A percentile compares a stretch with the other conserved stretches of the same genome.
Evolutionary conservation across 1,284 basidiomycete species (phyloP).

Genomic region (Pseudozyma tsukubaensis): DNA sequence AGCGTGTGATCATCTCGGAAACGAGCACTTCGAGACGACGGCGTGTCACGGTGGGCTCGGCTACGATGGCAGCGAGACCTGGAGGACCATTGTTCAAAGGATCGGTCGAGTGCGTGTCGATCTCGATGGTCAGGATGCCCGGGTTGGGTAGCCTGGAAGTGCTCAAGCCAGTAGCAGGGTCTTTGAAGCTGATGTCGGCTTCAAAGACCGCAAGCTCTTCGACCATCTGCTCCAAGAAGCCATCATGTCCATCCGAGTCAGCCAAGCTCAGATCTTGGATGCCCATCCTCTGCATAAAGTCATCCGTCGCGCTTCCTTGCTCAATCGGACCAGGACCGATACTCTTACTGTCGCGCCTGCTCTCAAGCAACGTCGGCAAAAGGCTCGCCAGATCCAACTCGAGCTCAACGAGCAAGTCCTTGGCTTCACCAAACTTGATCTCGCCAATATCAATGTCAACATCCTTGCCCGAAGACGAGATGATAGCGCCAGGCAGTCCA

Average conservation of each 20-base stretch:
- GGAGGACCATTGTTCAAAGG: constrained; percentile 50
- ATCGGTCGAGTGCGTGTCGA: constrained; percentile 56
- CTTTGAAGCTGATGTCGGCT: constrained; percentile 59
- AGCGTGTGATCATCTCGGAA: constrained; percentile 64
- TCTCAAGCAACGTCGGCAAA: constrained; percentile 38
- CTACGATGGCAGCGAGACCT: constrained; percentile 51
- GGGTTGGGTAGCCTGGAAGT: constrained; percentile 49
- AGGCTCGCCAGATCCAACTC: constrained; percentile 57
- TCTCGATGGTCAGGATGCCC: constrained; percentile 57
- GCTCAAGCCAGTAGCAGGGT: constrained; percentile 46
- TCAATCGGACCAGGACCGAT: constrained; percentile 46
- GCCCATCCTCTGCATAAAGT: constrained; percentile 64
- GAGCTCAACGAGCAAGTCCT: constrained; percentile 64
- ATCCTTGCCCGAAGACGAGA: constrained; percentile 86
- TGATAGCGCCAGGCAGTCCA: constrained; percentile 70
- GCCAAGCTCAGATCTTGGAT: constrained; percentile 55
- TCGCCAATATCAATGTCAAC: constrained; percentile 96
- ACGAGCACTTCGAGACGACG: constrained; percentile 61
- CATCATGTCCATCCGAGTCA: constrained; percentile 44
- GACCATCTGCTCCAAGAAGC: constrained; percentile 53
- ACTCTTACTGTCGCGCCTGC: constrained; percentile 35
- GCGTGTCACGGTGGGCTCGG: constrained; percentile 60
- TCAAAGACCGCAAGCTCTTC: constrained; percentile 64
- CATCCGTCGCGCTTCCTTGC: constrained; percentile 60
- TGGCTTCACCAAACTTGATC: constrained; percentile 62